Evolutionary conservation across 2,329 filamentous ascomycete genomes (phyloP), one percentile per base, ranked within the genome.

Genomic region (Colletotrichum salicis): DNA sequence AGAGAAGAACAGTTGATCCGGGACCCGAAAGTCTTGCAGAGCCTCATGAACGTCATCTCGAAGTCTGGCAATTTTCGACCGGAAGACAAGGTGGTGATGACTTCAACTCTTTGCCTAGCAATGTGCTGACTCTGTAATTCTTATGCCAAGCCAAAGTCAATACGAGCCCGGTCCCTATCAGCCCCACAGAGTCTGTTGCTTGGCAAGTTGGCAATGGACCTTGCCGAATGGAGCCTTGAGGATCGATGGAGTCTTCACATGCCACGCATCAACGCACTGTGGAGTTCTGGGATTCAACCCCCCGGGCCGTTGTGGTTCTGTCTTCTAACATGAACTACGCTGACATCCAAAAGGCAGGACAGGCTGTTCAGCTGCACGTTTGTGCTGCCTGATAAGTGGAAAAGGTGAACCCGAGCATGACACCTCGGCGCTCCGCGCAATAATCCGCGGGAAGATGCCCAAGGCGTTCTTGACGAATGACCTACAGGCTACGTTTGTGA

Each of bases 221-320:
- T 22, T 13, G 12, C 13, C 13, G n/a, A 13, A n/a, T 29, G 24
- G 31, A 12, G 33, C 35, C 33, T 10, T 11, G 19, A 10, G 10
- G 56, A 41, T 24, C 13, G 37, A 24, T 11, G 33, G 22, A 37
- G 64, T 33, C 33, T 66, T 67, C 52, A 67, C 68, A 62, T 62
- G 64, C 29, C 58, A 41, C 13, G 15, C 19, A 27, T 19, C 5
- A 15, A 41, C 6, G 37, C 37, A 19, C 15, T 41, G 19, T 41
- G 37, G 15, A 15, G 37, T 41, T 8, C 37, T 41, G 6, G 31
- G 12, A 19, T 27, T n/a, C 27, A 24, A 51, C n/a, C 33, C 54
- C 35, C 37, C 37, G 37, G 37, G 37, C 37, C 15, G 37, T 22
- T 8, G 37, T 29, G 22, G 41, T 22, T 22, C 27, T 24, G n/a